Evolutionary conservation across 2,329 filamentous ascomycete species (phyloP), one percentile per base, ranked within the genome.

Genomic region (Alternaria metachromatica): DNA sequence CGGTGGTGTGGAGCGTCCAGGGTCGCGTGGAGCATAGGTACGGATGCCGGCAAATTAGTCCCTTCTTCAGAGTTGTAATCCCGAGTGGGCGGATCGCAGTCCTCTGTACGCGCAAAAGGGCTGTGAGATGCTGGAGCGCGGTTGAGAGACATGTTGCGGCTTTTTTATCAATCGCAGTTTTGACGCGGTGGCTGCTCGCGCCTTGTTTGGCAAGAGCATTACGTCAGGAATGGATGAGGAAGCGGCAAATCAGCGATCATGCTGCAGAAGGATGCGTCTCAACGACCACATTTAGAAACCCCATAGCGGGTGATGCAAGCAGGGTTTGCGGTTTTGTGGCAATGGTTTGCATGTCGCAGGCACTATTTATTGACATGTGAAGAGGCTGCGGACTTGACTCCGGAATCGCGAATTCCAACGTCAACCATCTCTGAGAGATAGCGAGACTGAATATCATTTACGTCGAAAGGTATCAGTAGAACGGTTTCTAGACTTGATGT

Each of bases 1-100:
- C 55, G 62, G 68, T 62, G 54, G 25, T 60, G 70, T 73, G 72
- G 73, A 68, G 70, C 65, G 33, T 53, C 58, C 58, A 57, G 65
- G 66, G 55, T 37, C 51, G 61, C 48, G 67, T 67, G 68, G 64
- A 65, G 56, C 55, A 33, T 55, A 25, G 30, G 21, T 53, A 37
- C 45, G 45, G 53, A 25, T 50, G 28, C 43, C 45, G 30, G 53
- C 43, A 44, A 30, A 21, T 30, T 37, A 44, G 23, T n/a, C 15
- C 15, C 30, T 48, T 30, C 33, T 15, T 37, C 26, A 18, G 37
- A 13, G 21, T n/a, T 28, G 18, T 37, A 37, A 37, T 37, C 20
- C 28, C 41, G 9, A 41, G 7, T 58, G 46, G 18, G 45, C 28
- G n/a, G 21, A 18, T 18, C 20, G 28, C n/a, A 9, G 18, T 46